Percentiles rank a stretch among this genome's conserved stretches.
Evolutionary conservation across 1,284 basidiomycete genomes (phyloP).

Genomic region (Irpex sp.): DNA sequence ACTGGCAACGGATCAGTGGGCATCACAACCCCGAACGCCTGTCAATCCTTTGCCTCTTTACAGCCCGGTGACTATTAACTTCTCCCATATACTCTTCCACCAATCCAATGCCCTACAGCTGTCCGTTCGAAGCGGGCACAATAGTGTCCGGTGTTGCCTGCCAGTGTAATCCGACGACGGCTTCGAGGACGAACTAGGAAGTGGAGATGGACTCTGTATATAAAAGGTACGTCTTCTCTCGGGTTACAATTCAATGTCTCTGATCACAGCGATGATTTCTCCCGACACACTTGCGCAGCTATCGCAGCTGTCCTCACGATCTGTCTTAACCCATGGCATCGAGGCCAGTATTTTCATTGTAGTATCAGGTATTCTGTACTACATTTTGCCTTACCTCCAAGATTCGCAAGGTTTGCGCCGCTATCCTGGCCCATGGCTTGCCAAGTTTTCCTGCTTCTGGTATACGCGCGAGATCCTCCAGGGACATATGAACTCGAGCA

Average conservation of each 20-base stretch:
- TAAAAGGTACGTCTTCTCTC: not conserved
- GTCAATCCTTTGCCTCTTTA: not conserved
- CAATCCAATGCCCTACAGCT: not conserved
- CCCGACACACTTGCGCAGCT: not conserved
- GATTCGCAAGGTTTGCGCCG: slow-evolving; percentile 53
- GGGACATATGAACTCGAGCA: slow-evolving; percentile 51
- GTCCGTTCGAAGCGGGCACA: not conserved
- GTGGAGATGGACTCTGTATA: not conserved
- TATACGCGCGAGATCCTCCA: slow-evolving; percentile 27
- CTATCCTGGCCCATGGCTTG: slow-evolving; percentile 71
- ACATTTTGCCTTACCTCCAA: slow-evolving; percentile 50
- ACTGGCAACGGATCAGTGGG: not conserved
- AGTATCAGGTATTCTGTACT: not conserved
- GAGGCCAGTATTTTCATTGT: not conserved
- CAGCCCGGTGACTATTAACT: not conserved
- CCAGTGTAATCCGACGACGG: not conserved
- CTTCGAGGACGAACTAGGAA: not conserved
- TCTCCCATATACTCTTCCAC: not conserved
- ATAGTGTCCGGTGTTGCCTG: not conserved
- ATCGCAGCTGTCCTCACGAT: not conserved
- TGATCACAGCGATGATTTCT: not conserved
- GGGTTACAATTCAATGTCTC: not conserved
- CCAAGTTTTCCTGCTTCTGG: slow-evolving; percentile 75
- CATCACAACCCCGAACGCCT: not conserved
- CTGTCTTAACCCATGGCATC: not conserved